phyloP scores from a whole-genome alignment of 2,329 filamentous ascomycete genomes.

The Neofusicoccum sp. region DNA sequence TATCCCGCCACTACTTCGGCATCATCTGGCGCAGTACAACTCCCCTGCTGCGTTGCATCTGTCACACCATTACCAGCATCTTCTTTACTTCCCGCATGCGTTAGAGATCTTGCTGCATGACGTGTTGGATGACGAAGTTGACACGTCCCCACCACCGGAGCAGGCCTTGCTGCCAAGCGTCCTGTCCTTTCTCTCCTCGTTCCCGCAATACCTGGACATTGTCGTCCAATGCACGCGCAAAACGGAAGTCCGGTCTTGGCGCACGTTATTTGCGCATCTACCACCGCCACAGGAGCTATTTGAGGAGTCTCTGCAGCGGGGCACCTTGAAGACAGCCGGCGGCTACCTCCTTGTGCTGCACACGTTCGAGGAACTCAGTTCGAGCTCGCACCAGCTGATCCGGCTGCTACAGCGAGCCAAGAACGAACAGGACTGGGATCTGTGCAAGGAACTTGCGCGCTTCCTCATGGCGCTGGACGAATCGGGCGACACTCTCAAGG shows the following conservation, averaged over 20 bases:
- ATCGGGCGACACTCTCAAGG: conserved; percentile 73
- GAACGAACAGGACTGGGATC: conserved; percentile 84
- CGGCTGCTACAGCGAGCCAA: conserved; percentile 78
- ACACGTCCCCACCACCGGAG: conserved; percentile 53
- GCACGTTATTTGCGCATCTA: conserved; percentile 85
- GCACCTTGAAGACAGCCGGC: conserved; percentile 88
- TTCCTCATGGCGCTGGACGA: conserved; percentile 92
- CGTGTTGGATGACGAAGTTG: conserved; percentile 91
- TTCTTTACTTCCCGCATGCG: conserved; percentile 91
- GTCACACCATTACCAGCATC: conserved; percentile 78
- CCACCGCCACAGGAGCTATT: conserved; percentile 90
- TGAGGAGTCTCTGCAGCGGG: conserved; percentile 82
- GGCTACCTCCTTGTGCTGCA: conserved; percentile 95
- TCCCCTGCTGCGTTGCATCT: conserved; percentile 78
- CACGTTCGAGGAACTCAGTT: conserved; percentile 61
- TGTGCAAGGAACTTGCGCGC: conserved; percentile 92
- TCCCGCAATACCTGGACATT: conserved; percentile 84
- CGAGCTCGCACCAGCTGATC: conserved; percentile 74
- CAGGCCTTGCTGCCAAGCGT: conserved; percentile 52
- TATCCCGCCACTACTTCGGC: conserved; percentile 80
- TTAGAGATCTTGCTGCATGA: conserved; percentile 90
- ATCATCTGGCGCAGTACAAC: conserved; percentile 72
- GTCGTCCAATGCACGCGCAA: conserved; percentile 96
- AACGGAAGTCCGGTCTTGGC: conserved; percentile 93
- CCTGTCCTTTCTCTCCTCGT: conserved; percentile 53